A percentile compares a stretch with the other conserved stretches of the same genome.
Conservation (phyloP, 768 basidiomycete species). For the Russula sp. region DNA sequence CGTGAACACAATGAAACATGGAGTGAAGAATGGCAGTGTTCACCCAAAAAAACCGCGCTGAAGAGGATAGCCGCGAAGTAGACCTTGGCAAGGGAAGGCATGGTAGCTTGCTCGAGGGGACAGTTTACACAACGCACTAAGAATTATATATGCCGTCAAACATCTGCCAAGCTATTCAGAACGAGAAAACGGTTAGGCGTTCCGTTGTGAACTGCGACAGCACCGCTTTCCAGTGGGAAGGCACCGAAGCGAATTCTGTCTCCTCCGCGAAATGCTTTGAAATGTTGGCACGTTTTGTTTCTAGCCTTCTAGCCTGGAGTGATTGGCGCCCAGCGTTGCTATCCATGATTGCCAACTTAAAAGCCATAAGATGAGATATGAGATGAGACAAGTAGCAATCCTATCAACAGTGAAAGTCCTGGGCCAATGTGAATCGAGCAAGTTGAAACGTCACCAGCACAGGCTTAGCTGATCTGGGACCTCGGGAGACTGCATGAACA, state of each 20-base stretch:
- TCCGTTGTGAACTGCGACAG: neutral
- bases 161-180: neutral
- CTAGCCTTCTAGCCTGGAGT: neutral
- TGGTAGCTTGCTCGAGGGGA: neutral
- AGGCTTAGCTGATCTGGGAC: too few relatives aligned
- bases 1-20: neutral
- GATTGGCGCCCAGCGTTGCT: conserved; percentile 5
- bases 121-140: too few relatives aligned
- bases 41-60: conserved; percentile 11
- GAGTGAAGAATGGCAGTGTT: neutral
- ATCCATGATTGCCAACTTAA: neutral
- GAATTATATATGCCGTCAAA: neutral
- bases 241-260: neutral
- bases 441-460: neutral
- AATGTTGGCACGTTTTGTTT: neutral
- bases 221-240: too few relatives aligned
- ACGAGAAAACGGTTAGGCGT: neutral
- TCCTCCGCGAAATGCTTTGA: neutral
- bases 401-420: neutral
- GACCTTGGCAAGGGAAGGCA: conserved; percentile 3
- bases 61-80: conserved; percentile 1
- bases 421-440: neutral
- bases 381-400: neutral
- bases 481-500: neutral
- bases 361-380: neutral